These are phyloP conservation scores for Cornus suecica DNA, from an alignment of 148 eudicot genomes.

Conservation along the genomic window DNA sequence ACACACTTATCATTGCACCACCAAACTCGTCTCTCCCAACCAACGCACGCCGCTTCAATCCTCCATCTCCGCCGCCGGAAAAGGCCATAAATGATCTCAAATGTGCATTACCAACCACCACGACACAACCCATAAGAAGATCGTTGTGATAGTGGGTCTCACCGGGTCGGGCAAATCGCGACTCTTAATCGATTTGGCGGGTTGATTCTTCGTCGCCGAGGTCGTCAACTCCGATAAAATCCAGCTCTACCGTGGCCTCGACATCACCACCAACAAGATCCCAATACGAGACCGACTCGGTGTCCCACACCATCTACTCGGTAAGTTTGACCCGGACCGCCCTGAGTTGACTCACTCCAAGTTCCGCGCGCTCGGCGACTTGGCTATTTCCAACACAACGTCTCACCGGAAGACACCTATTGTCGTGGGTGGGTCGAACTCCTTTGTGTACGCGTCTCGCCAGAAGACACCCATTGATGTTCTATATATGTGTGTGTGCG, in stretches of 20 bases:
- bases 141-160: conserved; percentile 48
- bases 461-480: too few species aligned
- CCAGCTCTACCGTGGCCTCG: conserved; percentile 44
- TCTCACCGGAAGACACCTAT: conserved; percentile 37
- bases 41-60: background rate
- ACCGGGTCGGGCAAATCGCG: conserved; percentile 64
- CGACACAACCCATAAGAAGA: conserved; percentile 15
- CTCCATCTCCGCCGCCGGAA: background rate
- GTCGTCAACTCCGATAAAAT: conserved; percentile 62
- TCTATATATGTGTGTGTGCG: too few species aligned
- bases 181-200: conserved; percentile 46
- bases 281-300: conserved; percentile 31
- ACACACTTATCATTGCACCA: background rate
- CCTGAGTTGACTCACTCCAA: conserved; percentile 41
- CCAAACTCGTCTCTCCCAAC: background rate
- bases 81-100: conserved; percentile 12
- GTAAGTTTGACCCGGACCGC: conserved; percentile 21
- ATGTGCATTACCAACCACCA: conserved; percentile 2
- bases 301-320: conserved; percentile 53
- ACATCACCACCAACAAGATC: conserved; percentile 56
- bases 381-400: conserved; percentile 22
- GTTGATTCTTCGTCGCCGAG: conserved; percentile 36
- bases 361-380: conserved; percentile 38
- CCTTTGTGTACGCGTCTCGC: conserved; percentile 55
- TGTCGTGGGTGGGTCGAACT: conserved; percentile 83